phyloP scores from a whole-genome alignment of 352 stramenopile species.

The Peronosclerospora sorghi region DNA sequence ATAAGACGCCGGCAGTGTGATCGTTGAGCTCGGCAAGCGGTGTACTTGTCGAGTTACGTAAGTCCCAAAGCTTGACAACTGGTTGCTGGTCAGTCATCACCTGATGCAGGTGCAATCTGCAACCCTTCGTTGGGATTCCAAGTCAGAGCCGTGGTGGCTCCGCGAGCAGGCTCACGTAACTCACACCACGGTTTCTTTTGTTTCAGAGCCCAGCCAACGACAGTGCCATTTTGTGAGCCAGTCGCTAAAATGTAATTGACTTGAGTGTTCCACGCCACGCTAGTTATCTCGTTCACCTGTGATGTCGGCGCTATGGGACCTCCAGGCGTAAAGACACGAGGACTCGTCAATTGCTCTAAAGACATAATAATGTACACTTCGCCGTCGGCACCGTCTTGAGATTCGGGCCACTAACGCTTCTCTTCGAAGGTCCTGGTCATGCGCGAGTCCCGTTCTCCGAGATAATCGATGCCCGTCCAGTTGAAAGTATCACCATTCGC shows the following conservation, averaged over 20 bases:
- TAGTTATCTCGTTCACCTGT: slow-evolving; percentile 81
- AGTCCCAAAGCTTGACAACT: slow-evolving; percentile 96
- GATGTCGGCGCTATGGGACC: slow-evolving; percentile 46
- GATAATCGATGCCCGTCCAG: no score
- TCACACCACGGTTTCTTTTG: slow-evolving; percentile 98
- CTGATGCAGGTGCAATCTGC: slow-evolving; percentile 94
- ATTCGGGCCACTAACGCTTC: no score
- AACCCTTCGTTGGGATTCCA: slow-evolving; percentile 98
- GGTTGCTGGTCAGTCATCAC: slow-evolving; percentile 93
- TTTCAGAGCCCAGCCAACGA: slow-evolving; percentile 96
- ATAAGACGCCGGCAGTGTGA: slow-evolving; percentile 93
- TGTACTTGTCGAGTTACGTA: slow-evolving; percentile 94
- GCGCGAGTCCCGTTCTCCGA: no score
- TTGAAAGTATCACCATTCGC: no score
- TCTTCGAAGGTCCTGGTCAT: no score
- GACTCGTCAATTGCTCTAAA: slow-evolving; percentile 83
- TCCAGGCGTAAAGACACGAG: slow-evolving; percentile 84
- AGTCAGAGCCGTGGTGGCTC: slow-evolving; percentile 85
- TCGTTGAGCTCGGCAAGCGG: slow-evolving; percentile 92
- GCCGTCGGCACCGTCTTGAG: slow-evolving; percentile 87
- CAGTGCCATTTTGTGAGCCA: slow-evolving; percentile 87
- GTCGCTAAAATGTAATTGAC: slow-evolving; percentile 97
- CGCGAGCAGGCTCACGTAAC: slow-evolving; percentile 83
- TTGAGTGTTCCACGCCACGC: slow-evolving; percentile 96
- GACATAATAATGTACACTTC: slow-evolving; percentile 95